Percentiles rank a stretch among this genome's conserved stretches.
Evolutionary conservation across 352 stramenopile genomes (phyloP).

Genomic region (Phytopythium montanum): DNA sequence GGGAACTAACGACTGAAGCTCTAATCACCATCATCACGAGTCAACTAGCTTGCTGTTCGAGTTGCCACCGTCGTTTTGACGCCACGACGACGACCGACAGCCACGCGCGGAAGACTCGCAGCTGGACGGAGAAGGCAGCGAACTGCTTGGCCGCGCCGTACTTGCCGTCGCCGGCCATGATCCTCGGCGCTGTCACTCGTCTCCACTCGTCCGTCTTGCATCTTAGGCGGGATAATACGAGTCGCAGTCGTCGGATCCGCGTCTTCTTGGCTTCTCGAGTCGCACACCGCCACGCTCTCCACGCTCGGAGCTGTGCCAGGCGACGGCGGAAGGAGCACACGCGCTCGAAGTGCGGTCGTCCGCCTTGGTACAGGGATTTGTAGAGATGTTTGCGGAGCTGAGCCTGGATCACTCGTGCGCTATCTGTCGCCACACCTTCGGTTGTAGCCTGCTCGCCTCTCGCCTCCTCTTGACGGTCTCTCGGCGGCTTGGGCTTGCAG

Average conservation of each 20-base stretch:
- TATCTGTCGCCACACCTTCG: neutral
- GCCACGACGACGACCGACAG: neutral
- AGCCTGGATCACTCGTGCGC: neutral
- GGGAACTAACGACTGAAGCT: neutral
- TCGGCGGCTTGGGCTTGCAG: neutral
- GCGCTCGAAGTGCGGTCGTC: neutral
- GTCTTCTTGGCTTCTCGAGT: neutral
- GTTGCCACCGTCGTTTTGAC: neutral
- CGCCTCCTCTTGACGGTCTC: neutral
- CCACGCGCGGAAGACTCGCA: neutral
- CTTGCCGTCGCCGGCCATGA: neutral
- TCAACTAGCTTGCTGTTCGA: too few species aligned
- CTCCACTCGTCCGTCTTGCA: neutral
- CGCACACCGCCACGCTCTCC: neutral
- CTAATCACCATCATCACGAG: neutral
- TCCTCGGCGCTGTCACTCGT: neutral
- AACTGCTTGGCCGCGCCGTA: constrained; percentile 3
- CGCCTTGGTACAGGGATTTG: neutral
- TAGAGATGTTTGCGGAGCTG: neutral
- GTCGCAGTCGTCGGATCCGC: neutral
- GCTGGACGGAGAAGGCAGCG: neutral
- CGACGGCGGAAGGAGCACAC: neutral
- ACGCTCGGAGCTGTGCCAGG: neutral
- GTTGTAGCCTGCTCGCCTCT: neutral
- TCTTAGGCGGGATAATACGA: neutral